Evolutionary conservation across 2,329 filamentous ascomycete genomes (phyloP), one percentile per base, ranked within the genome.

Genomic region (Didymella segeticola): DNA sequence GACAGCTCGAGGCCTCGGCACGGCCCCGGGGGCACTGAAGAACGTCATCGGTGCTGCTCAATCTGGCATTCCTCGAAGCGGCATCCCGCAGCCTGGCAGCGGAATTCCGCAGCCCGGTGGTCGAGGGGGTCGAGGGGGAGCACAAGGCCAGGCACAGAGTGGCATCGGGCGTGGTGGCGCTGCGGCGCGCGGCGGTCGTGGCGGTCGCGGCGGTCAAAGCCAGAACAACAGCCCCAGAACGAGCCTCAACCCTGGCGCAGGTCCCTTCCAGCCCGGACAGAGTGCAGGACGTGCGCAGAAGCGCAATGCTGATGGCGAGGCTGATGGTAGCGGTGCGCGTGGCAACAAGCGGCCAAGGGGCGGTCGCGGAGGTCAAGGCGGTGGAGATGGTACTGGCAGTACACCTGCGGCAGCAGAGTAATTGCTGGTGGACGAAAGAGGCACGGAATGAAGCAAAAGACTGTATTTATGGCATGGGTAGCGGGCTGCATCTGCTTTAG

Each of bases 161-260:
- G 52, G 62, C 42, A 60, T 56, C 29, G 66, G 69, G 39, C 65
- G 68, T 20, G 67, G 64, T 10, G 68, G 71, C 31, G 70, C 68
- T 23, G 68, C 67, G 9, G 51, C 61, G 5, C 57, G 69, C 30
- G 65, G 71, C 15, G 62, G 60, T n/a, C 57, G 67, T 8, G 54
- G 60, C 9, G 52, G 64, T 17, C 62, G 64, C 3, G 58, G 62
- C 17, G 62, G 59, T 4, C 60, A 60, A 17, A 62, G 54, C 17
- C 60, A 66, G 26, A 65, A 62, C 15, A 62, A 57, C 43, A 66
- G 62, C 12, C 65, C 68, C 0, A 60, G 66, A 2, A 58, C 61
- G 5, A 63, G 60, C 3, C 59, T 78, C 56, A 78, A 75, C 36
- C 68, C 74, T 1, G 64, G 61, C 15, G 75, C 75, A 1, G 54